Conservation (phyloP, 2,329 filamentous ascomycete genomes). For the Akanthomyces muscarius region DNA sequence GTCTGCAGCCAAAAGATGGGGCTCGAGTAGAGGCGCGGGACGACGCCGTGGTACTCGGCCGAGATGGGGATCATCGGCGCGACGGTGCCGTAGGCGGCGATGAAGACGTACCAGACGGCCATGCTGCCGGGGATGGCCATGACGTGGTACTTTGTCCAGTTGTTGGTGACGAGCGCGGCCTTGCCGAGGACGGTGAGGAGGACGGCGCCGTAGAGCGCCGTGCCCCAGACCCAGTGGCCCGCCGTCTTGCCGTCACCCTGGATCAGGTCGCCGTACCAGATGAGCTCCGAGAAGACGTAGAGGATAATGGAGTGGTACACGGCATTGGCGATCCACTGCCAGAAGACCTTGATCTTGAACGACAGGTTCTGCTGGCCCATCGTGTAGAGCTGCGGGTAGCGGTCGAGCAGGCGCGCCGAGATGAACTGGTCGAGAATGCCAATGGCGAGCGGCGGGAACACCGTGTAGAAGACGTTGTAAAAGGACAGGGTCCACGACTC, state of each 20-base stretch:
- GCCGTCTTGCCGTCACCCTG: conserved; percentile 75
- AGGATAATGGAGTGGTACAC: conserved; percentile 93
- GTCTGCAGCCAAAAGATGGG: conserved; percentile 90
- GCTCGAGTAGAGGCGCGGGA: conserved; percentile 74
- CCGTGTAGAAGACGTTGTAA: conserved; percentile 98
- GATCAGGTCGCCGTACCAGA: conserved; percentile 78
- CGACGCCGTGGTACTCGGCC: conserved; percentile 77
- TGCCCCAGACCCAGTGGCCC: conserved; percentile 98
- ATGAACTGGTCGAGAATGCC: conserved; percentile 98
- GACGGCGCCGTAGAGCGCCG: conserved; percentile 89
- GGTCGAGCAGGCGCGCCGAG: conserved; percentile 85
- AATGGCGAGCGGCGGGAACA: conserved; percentile 86
- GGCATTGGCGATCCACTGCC: conserved; percentile 87
- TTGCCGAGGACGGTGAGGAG: conserved; percentile 91
- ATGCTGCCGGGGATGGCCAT: conserved; percentile 93
- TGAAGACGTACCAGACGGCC: conserved; percentile 84
- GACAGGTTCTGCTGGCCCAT: conserved; percentile 90
- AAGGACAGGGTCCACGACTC: conserved; percentile 99
- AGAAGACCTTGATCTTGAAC: conserved; percentile 90
- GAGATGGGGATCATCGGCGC: conserved; percentile 81
- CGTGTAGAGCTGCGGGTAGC: conserved; percentile 93
- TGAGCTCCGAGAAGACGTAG: conserved; percentile 78
- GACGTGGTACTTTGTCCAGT: conserved; percentile 98
- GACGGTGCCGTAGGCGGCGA: conserved; percentile 81
- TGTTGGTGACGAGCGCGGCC: conserved; percentile 89